Conservation (phyloP, 2,329 filamentous ascomycete genomes). For the Immersiporthe knoxdaviesiana region DNA sequence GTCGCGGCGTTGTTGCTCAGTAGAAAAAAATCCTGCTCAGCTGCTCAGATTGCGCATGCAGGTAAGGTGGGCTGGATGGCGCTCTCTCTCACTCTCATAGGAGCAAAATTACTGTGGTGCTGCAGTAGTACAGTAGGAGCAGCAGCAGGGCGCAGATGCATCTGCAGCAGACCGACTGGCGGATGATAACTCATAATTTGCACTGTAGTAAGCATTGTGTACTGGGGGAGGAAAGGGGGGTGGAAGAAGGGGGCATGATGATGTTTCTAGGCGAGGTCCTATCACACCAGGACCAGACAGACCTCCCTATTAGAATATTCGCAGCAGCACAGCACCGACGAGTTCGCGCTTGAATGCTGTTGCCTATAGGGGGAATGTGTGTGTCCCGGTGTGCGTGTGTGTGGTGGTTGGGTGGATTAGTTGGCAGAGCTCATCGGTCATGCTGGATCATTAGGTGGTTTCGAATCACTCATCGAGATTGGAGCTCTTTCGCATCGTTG, state of each 20-base stretch:
- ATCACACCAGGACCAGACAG: background rate
- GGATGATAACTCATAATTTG: background rate
- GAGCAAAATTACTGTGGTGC: background rate
- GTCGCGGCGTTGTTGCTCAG: background rate
- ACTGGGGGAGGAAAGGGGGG: background rate
- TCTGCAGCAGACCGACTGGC: background rate
- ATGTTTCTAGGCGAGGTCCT: background rate
- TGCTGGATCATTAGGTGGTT: background rate
- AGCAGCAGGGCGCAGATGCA: background rate
- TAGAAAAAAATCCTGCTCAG: background rate
- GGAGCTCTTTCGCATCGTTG: background rate
- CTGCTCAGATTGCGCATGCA: background rate
- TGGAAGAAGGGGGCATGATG: background rate
- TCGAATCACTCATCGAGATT: slow-evolving; percentile 1
- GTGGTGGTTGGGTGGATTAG: background rate
- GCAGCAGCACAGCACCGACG: background rate
- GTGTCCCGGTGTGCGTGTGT: no score
- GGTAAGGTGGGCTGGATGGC: background rate
- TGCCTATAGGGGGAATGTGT: background rate
- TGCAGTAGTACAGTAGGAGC: background rate
- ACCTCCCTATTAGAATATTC: background rate
- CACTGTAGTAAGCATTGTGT: background rate
- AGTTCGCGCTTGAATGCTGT: background rate
- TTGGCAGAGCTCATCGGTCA: background rate
- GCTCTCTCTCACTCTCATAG: background rate